Conservation (phyloP, 306 rosid genomes). For the Luffa acutangula region DNA sequence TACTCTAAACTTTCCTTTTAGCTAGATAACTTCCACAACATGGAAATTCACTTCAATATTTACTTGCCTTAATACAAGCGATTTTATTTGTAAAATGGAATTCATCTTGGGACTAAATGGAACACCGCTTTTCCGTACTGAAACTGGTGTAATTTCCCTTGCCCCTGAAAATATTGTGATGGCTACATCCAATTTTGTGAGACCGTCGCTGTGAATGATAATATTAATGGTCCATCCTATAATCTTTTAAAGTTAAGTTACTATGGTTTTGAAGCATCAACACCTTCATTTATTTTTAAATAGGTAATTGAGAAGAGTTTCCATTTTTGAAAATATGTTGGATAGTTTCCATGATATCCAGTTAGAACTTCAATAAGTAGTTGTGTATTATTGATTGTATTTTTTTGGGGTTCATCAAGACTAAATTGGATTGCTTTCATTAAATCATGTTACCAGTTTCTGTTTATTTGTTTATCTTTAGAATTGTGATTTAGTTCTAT, state of each 20-base stretch:
- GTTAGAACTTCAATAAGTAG: neutral
- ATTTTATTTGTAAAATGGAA: neutral
- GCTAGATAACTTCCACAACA: neutral
- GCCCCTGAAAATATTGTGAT: neutral
- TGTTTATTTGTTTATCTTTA: neutral
- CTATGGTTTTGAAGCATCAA: neutral
- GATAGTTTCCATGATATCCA: neutral
- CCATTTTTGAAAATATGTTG: neutral
- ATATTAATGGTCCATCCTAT: neutral
- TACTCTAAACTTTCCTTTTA: neutral
- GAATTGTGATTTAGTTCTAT: neutral
- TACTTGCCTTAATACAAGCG: neutral
- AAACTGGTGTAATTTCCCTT: neutral
- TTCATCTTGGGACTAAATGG: neutral
- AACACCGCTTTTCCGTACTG: neutral
- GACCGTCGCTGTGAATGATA: neutral
- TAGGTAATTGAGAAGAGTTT: neutral
- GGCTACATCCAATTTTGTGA: neutral
- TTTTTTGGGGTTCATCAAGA: neutral
- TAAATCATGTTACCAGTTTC: neutral
- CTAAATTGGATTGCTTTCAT: neutral
- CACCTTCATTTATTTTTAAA: neutral
- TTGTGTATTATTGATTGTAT: neutral
- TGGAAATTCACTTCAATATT: neutral
- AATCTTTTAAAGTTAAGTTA: neutral